These are phyloP conservation scores for Pythium insidiosum DNA, from an alignment of 352 stramenopile species.

Conservation along the genomic window DNA sequence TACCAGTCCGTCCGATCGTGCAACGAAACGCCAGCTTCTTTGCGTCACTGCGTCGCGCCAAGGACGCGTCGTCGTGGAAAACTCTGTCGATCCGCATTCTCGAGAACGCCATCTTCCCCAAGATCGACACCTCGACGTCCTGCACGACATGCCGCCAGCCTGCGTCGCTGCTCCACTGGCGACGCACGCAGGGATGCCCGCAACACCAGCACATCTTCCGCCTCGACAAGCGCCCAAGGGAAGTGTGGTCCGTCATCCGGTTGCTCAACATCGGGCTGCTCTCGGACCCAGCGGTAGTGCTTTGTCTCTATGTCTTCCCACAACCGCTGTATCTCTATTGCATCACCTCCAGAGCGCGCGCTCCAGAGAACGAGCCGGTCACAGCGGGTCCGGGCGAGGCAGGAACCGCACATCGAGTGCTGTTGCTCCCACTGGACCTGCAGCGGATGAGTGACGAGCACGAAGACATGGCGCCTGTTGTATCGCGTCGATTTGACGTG, in stretches of 20 bases:
- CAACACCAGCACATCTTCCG: conserved; percentile 6
- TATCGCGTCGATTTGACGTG: not conserved
- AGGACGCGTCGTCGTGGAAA: not conserved
- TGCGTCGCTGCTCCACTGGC: not conserved
- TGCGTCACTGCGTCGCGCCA: not conserved
- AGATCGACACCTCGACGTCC: conserved; percentile 1
- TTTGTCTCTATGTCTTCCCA: conserved; percentile 1
- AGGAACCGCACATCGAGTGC: not conserved
- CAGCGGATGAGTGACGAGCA: not conserved
- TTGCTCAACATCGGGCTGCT: conserved; percentile 9
- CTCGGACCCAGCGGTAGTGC: conserved; percentile 7
- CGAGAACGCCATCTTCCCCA: not conserved
- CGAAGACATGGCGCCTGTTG: not conserved
- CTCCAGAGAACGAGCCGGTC: too few relatives aligned
- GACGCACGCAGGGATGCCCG: not conserved
- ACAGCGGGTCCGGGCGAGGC: too few relatives aligned
- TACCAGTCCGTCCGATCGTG: not conserved
- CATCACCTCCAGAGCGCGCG: too few relatives aligned
- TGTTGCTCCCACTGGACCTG: too few relatives aligned
- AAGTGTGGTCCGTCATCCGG: conserved; percentile 13
- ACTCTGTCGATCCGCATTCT: not conserved
- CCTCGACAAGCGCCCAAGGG: conserved; percentile 5
- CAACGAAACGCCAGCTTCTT: not conserved
- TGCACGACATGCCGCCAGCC: not conserved
- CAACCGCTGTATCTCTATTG: conserved; percentile 1